Percentiles rank a stretch among this genome's conserved stretches.
Evolutionary conservation across 805 yeast genomes (phyloP).

Genomic region (Maudiozyma bulderi): DNA sequence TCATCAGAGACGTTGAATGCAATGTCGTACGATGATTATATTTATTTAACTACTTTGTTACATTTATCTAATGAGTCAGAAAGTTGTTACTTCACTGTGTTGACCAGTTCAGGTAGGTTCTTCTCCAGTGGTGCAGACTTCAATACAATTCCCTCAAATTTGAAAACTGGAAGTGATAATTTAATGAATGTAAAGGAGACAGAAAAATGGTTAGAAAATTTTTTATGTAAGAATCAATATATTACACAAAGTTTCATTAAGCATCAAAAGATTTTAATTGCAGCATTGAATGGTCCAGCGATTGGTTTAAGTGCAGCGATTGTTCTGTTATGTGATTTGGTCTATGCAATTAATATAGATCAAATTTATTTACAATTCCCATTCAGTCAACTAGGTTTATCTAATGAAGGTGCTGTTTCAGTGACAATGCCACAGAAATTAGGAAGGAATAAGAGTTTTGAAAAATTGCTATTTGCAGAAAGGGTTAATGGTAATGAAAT

Average conservation of each 20-base stretch:
- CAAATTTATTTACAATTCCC: conserved; percentile 58
- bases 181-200: conserved; percentile 13
- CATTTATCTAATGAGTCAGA: conserved; percentile 56
- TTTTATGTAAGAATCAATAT: conserved; percentile 62
- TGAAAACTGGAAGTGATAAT: conserved; percentile 2
- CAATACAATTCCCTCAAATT: conserved; percentile 18
- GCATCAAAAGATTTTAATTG: conserved; percentile 61
- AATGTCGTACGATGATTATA: conserved; percentile 53
- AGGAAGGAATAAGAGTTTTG: conserved; percentile 64
- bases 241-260: conserved; percentile 58
- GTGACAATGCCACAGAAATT: conserved; percentile 58
- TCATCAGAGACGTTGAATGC: conserved; percentile 58
- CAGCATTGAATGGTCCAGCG: conserved; percentile 80
- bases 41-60: conserved; percentile 47
- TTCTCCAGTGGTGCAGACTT: conserved; percentile 85
- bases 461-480: conserved; percentile 60
- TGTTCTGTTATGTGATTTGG: conserved; percentile 65
- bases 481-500: conserved; percentile 56
- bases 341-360: conserved; percentile 47
- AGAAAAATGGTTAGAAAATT: conserved; percentile 42
- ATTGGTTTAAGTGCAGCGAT: conserved; percentile 70
- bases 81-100: conserved; percentile 51
- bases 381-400: conserved; percentile 73
- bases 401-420: conserved; percentile 72
- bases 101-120: conserved; percentile 63